Evolutionary conservation across 176 grass and related monocot genomes (phyloP), one percentile per base, ranked within the genome.

Genomic region (Oropetium thomaeum): DNA sequence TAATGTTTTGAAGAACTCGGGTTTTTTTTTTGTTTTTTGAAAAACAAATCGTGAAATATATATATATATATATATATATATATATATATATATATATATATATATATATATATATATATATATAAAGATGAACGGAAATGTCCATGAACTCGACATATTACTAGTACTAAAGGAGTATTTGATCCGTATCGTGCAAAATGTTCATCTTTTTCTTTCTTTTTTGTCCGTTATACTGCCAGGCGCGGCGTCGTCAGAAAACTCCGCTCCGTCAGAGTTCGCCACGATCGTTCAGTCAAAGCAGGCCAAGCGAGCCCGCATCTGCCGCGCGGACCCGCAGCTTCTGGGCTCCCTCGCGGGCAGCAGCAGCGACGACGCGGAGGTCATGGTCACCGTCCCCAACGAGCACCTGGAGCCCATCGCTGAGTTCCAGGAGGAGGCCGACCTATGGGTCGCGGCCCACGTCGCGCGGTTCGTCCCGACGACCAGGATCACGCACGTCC

Each of bases 271-370:
- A 19, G 70, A 70, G 27, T 80, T 70, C 6, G 81, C 62, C 11
- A 79, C 63, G 14, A 70, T 80, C 11, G 23, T 88, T 7, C 81
- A 83, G 55, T 79, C 86, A 58, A 88, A 80, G 86, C 86, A 84
- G 81, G 65, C 17, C 0, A 84, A 16, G 70, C 76, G 65, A 1
- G 71, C 62, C 6, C 80, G 19, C 33, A 17, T 90, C 6, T 73
- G 84, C 80, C 42, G 29, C 0, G 41, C 35, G 1, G 76, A 84
- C 14, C 41, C 78, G 19, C 8, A 6, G 8, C 42, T 68, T 10
- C 71, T 87, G 29, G 23, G 49, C 1, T 86, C 80, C 7, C 45
- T 90, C 3, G 76, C 80, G 1, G 59, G 75, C 66, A 84, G 32
- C 30, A 48, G n/a, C n/a, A n/a, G n/a, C n/a, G n/a, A n/a, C n/a